Evolutionary conservation across 352 stramenopile genomes (phyloP), one percentile per base, ranked within the genome.

Genomic region (Phytophthora cajani): DNA sequence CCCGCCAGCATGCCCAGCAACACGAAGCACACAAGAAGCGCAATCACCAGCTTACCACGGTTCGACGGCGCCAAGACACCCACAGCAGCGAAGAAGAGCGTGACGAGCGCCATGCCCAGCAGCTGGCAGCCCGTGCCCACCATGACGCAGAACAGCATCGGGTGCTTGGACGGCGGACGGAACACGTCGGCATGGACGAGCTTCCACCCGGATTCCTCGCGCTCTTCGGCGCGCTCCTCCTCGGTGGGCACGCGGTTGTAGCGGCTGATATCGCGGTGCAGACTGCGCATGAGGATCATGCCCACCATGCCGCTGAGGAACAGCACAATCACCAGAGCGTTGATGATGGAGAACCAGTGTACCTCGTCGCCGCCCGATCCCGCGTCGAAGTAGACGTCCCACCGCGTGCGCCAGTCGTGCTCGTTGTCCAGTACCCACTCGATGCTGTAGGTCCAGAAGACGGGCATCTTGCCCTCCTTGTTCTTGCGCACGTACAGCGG

Each of bases 291-390:
- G 63, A 99, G 84, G 78, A 99, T 99, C 86, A 99, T 98, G 47
- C 96, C 97, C 62, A 99, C 98, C 95, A 99, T 99, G 25, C 95
- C 96, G 32, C 95, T 98, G 25, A 99, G 78, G 81, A 99, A 99
- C 14, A 99, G 84, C 44, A 99, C 98, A 73, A 99, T 99, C 72
- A 99, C 93, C 40, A 99, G 93, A 21, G 95, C 98, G 68, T 99
- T 99, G 72, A 99, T 97, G 74, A 99, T 99, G 44, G 92, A 98
- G 83, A 99, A 99, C 98, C 98, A 99, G 85, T 99, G 98, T 61
- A 99, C 97, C 72, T 99, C 94, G 58, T 97, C 91, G 21, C 94
- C 94, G 27, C 93, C 89, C 33, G 83, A 92, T 27, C 91, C 87
- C 25, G 84, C 89, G 65, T 97, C 88, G 57, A 99, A 95, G 88